A percentile compares a stretch with the other conserved stretches of the same genome.
These are phyloP conservation scores for Botryosphaeria agaves DNA, from an alignment of 2,329 filamentous ascomycete species.

Conservation along the genomic window DNA sequence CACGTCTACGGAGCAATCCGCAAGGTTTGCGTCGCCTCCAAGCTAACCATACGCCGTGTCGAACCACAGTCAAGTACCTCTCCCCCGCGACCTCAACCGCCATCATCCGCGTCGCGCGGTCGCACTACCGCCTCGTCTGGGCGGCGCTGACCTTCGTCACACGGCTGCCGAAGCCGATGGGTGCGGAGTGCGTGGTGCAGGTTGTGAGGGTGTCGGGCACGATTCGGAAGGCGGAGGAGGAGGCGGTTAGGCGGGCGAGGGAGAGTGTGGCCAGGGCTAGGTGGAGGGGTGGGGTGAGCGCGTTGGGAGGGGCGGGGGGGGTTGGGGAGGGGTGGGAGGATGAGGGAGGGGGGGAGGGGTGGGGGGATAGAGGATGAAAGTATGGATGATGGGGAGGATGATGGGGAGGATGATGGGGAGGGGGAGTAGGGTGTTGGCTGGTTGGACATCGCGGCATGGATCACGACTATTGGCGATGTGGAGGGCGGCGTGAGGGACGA, in stretches of 20 bases:
- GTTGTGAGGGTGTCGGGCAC: conserved; percentile 84
- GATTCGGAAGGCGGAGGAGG: conserved; percentile 80
- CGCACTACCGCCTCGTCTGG: conserved; percentile 79
- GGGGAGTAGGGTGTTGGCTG: too few relatives aligned
- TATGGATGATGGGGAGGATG: neutral
- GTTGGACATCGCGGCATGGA: too few relatives aligned
- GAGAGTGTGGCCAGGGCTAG: conserved; percentile 48
- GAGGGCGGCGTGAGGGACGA: too few relatives aligned
- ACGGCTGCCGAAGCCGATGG: conserved; percentile 40
- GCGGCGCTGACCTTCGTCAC: conserved; percentile 70
- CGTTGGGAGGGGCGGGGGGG: neutral
- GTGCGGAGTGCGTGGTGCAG: conserved; percentile 56
- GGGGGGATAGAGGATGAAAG: neutral
- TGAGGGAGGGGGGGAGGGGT: neutral
- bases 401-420: neutral
- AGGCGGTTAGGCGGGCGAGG: conserved; percentile 65
- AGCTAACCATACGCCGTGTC: too few relatives aligned
- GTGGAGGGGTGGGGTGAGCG: neutral
- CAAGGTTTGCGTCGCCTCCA: too few relatives aligned
- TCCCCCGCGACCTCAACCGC: conserved; percentile 86
- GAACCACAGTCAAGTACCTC: conserved; percentile 67
- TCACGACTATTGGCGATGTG: too few relatives aligned
- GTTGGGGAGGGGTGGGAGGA: neutral
- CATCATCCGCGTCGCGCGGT: conserved; percentile 69
- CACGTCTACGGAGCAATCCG: too few relatives aligned